Percentiles rank a stretch among this genome's conserved stretches.
Evolutionary conservation across 805 yeast species (phyloP).

Genomic region (Tetrapisispora nanseiensis): DNA sequence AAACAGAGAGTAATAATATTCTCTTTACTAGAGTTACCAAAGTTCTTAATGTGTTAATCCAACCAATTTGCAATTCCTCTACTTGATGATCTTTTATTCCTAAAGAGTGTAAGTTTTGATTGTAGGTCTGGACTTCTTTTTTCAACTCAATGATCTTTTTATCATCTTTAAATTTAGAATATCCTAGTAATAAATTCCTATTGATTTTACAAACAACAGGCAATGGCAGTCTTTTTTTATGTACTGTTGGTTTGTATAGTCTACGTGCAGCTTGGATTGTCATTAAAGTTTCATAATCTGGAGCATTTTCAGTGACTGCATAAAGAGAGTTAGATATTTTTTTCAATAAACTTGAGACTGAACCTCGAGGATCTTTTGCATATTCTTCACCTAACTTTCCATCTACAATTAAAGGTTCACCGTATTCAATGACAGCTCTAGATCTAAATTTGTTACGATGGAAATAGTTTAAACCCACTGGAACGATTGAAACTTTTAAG

Average conservation of each 20-base stretch:
- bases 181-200: slow-evolving; percentile 76
- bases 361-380: slow-evolving; percentile 55
- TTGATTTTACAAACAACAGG: slow-evolving; percentile 81
- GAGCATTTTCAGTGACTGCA: slow-evolving; percentile 87
- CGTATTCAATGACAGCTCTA: slow-evolving; percentile 88
- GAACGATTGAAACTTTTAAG: slow-evolving; percentile 75
- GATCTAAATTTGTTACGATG: slow-evolving; percentile 90
- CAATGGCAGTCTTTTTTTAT: slow-evolving; percentile 36
- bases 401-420: slow-evolving; percentile 67
- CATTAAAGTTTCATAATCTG: slow-evolving; percentile 86
- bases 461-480: slow-evolving; percentile 94
- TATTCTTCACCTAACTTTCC: slow-evolving; percentile 55
- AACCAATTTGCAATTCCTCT: slow-evolving; percentile 35
- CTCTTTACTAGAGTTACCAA: slow-evolving; percentile 44
- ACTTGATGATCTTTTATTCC: slow-evolving; percentile 70
- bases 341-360: slow-evolving; percentile 64
- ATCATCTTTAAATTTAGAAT: slow-evolving; percentile 62
- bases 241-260: slow-evolving; percentile 45
- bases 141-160: slow-evolving; percentile 56
- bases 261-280: slow-evolving; percentile 92
- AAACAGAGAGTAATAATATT: slow-evolving; percentile 38
- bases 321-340: slow-evolving; percentile 64
- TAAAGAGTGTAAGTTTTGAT: slow-evolving; percentile 49
- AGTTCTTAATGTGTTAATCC: slow-evolving; percentile 37
- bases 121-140: slow-evolving; percentile 56